Evolutionary conservation across 257 asterid genomes (phyloP), one percentile per base, ranked within the genome.

Genomic region (Cinchona pubescens): DNA sequence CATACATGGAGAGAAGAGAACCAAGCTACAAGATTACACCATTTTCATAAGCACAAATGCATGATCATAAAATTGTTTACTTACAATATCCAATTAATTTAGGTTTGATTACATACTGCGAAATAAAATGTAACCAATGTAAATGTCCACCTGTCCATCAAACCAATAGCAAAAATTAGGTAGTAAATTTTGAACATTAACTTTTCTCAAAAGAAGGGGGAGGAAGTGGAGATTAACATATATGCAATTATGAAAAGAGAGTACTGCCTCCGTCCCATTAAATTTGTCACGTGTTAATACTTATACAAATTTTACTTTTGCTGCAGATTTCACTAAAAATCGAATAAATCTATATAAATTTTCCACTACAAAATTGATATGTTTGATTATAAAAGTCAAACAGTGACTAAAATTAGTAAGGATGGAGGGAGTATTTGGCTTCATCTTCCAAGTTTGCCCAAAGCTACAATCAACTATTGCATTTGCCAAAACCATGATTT

Each of bases 101-200:
- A 46, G 0, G 14, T 7, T 67, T 61, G 29, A 58, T 25, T 42
- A 77, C 96, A 86, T 75, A 95, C 99, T 89, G 88, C 98, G 76
- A 92, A 95, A 79, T 92, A 95, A 64, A 92, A 78, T 21, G 97
- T 91, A 42, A 95, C 81, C 74, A 91, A 82, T 16, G 94, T 73
- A 72, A 92, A 92, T 25, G 99, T 92, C 98, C 99, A 95, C 89
- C 99, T 95, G 86, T 63, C 53, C 55, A 80, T 16, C 43, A 69
- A 38, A 4, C 64, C 75, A 78, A 30, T 29, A 40, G 12, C 38
- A 60, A 34, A 73, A 40, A 35, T 71, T 27, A 78, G 63, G 25
- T n/a, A 67, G 25, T n/a, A 67, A 8, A 43, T 32, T 67, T 46
- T 75, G 66, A 42, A 15, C 30, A n/a, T n/a, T 37, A 67, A 46